Conservation (phyloP, 257 asterid species). For the Cynanchum wilfordii region DNA sequence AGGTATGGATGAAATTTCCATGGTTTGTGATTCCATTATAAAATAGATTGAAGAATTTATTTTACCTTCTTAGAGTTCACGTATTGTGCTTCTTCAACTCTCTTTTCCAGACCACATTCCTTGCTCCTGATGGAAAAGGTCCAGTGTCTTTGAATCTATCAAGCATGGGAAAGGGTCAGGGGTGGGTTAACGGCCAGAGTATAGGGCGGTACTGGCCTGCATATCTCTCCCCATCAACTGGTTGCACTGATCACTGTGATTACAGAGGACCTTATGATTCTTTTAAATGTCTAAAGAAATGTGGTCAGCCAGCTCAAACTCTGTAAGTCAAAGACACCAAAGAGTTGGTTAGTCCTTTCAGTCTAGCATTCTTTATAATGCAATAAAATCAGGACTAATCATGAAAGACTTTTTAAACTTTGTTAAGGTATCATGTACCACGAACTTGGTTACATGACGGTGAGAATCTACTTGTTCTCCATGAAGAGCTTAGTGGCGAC, state of each 20-base stretch:
- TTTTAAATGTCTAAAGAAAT: constrained; percentile 57
- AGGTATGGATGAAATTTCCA: constrained; percentile 34
- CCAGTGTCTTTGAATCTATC: constrained; percentile 54
- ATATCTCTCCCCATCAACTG: constrained; percentile 61
- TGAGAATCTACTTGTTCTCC: constrained; percentile 61
- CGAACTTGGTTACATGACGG: constrained; percentile 62
- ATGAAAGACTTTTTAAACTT: not conserved
- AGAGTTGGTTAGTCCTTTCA: not conserved
- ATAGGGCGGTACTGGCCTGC: constrained; percentile 77
- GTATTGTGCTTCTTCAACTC: not conserved
- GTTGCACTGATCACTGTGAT: constrained; percentile 64
- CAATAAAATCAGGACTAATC: not conserved
- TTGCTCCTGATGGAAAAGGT: constrained; percentile 55
- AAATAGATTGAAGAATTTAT: not conserved
- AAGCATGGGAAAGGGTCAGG: constrained; percentile 78
- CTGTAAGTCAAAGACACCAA: constrained; percentile 32
- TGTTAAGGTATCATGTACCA: constrained; percentile 57
- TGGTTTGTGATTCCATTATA: too few relatives aligned
- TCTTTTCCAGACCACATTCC: constrained; percentile 42
- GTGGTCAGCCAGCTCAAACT: constrained; percentile 81
- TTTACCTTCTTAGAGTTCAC: not conserved
- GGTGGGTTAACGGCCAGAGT: constrained; percentile 66
- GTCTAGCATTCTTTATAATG: not conserved
- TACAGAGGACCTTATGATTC: constrained; percentile 67
- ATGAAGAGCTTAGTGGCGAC: constrained; percentile 72